Conservation (phyloP, 1,139 yeast genomes). For the Arxiozyma telluris region DNA sequence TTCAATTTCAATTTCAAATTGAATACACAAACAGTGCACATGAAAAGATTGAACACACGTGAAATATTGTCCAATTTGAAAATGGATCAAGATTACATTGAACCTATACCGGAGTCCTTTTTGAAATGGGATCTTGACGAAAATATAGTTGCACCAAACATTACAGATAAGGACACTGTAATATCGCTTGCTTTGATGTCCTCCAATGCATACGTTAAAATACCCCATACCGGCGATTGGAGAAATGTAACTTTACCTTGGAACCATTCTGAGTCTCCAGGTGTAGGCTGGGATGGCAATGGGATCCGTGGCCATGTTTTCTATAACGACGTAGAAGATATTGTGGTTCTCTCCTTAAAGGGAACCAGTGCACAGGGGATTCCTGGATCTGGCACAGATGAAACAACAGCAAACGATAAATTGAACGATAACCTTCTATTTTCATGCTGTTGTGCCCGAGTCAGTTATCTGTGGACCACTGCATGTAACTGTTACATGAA, state of each 20-base stretch:
- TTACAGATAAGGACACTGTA: constrained; percentile 64
- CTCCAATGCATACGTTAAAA: constrained; percentile 79
- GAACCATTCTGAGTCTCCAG: constrained; percentile 32
- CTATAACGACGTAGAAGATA: constrained; percentile 51
- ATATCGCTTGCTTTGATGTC: constrained; percentile 76
- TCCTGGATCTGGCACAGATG: constrained; percentile 65
- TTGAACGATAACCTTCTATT: constrained; percentile 79
- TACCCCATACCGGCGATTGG: constrained; percentile 83
- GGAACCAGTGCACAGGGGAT: constrained; percentile 88
- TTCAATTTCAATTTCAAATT: constrained; percentile 18
- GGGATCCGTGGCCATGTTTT: constrained; percentile 91
- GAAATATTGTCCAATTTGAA: constrained; percentile 44
- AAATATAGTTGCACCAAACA: constrained; percentile 53
- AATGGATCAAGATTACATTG: constrained; percentile 31
- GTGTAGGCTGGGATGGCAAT: constrained; percentile 78
- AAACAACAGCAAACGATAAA: constrained; percentile 74
- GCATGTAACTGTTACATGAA: constrained; percentile 90
- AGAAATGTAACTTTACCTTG: constrained; percentile 63
- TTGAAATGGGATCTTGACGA: constrained; percentile 61
- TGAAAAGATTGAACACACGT: constrained; percentile 51
- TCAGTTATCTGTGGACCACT: constrained; percentile 85
- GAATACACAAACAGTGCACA: constrained; percentile 16
- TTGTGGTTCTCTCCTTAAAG: constrained; percentile 74
- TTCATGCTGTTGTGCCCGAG: constrained; percentile 94
- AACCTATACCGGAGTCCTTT: neutral